A percentile compares a stretch with the other conserved stretches of the same genome.
phyloP scores from a whole-genome alignment of 2,329 filamentous ascomycete species.

The Xylariomycetidae sp. region DNA sequence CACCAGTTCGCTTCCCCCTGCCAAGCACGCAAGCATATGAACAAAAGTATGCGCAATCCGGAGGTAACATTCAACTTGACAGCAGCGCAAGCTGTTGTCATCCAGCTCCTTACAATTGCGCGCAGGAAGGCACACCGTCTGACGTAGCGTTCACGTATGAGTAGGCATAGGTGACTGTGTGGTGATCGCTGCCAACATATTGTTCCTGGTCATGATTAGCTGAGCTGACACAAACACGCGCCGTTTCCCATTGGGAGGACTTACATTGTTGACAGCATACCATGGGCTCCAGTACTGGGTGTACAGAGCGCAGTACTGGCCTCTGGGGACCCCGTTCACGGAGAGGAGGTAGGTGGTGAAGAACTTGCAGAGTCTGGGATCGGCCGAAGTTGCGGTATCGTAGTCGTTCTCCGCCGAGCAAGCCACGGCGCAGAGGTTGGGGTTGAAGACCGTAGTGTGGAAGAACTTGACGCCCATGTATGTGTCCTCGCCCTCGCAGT shows the following conservation, averaged over 20 bases:
- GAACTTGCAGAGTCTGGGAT: constrained; percentile 24
- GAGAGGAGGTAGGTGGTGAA: constrained; percentile 33
- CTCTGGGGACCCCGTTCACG: constrained; percentile 29
- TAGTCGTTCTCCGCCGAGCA: constrained; percentile 24
- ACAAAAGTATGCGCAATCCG: no score
- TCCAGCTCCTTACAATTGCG: no score
- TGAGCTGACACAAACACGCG: neutral
- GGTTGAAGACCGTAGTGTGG: constrained; percentile 19
- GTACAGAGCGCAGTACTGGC: constrained; percentile 34
- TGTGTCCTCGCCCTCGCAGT: constrained; percentile 19
- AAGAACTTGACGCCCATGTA: constrained; percentile 27
- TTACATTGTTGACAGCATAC: constrained; percentile 21
- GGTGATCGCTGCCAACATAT: constrained; percentile 14
- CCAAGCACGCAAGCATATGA: no score
- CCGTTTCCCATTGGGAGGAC: constrained; percentile 3
- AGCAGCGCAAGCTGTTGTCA: no score
- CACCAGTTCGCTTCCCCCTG: no score
- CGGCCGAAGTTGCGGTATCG: constrained; percentile 17
- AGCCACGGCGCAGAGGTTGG: constrained; percentile 21
- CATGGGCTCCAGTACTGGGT: constrained; percentile 22
- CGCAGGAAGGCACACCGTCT: constrained; percentile 3
- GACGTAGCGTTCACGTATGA: constrained; percentile 7
- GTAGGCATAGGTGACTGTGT: constrained; percentile 13
- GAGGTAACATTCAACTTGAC: no score
- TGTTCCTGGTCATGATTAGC: constrained; percentile 14